These are phyloP conservation scores for Colletotrichum spinosum DNA, from an alignment of 2,329 filamentous ascomycete species.

Conservation along the genomic window DNA sequence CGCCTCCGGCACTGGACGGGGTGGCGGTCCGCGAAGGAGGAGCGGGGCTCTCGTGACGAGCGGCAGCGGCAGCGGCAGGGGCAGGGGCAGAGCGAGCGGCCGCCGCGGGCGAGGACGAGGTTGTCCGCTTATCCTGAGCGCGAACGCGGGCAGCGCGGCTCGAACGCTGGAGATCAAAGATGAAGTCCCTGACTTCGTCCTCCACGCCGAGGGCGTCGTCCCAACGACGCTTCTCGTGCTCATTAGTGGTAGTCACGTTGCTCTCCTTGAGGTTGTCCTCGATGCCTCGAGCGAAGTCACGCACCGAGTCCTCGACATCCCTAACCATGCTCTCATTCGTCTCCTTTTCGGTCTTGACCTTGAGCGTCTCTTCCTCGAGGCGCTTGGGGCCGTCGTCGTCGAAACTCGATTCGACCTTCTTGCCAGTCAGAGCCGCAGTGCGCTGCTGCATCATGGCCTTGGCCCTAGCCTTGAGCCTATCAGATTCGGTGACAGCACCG, in stretches of 20 bases:
- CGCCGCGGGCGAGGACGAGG: slow-evolving; percentile 54
- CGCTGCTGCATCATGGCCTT: slow-evolving; percentile 99
- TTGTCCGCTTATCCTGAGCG: slow-evolving; percentile 65
- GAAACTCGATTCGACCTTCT: slow-evolving; percentile 75
- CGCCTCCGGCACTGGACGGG: slow-evolving; percentile 62
- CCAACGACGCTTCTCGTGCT: slow-evolving; percentile 94
- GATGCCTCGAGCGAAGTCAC: slow-evolving; percentile 85
- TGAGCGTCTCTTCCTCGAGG: slow-evolving; percentile 87
- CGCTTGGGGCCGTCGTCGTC: slow-evolving; percentile 88
- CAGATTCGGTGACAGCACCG: slow-evolving; percentile 89
- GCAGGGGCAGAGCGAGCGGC: slow-evolving; percentile 50
- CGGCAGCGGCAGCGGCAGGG: slow-evolving; percentile 50
- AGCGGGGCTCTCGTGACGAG: slow-evolving; percentile 61
- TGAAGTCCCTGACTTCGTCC: slow-evolving; percentile 97
- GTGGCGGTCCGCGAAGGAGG: slow-evolving; percentile 67
- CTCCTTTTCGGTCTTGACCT: slow-evolving; percentile 86
- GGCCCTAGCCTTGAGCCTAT: slow-evolving; percentile 92
- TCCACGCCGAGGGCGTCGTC: slow-evolving; percentile 96
- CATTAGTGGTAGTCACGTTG: slow-evolving; percentile 77
- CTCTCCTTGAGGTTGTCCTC: slow-evolving; percentile 91
- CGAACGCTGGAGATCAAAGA: slow-evolving; percentile 92
- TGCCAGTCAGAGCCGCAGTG: slow-evolving; percentile 90
- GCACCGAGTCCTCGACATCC: slow-evolving; percentile 96
- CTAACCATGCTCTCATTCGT: slow-evolving; percentile 96
- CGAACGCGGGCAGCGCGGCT: slow-evolving; percentile 81